Conservation (phyloP, 2,329 filamentous ascomycete genomes). For the Scedosporium aurantiacum region DNA sequence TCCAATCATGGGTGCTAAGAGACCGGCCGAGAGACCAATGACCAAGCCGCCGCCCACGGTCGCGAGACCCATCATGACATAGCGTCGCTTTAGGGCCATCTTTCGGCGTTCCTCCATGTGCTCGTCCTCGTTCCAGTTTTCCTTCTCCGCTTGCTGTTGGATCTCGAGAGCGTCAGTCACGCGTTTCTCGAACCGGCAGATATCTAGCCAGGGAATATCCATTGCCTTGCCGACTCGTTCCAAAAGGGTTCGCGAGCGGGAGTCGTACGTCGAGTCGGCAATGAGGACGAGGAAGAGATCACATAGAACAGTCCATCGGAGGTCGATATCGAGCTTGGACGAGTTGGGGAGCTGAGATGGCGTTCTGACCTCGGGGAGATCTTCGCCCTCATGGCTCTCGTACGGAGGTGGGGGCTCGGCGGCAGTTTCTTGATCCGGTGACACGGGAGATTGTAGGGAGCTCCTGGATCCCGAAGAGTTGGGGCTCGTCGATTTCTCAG, state of each 20-base stretch:
- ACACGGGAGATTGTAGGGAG: conserved; percentile 15
- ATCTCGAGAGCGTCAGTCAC: conserved; percentile 96
- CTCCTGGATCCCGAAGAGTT: conserved; percentile 8
- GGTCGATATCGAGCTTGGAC: conserved; percentile 83
- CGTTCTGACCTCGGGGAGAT: conserved; percentile 67
- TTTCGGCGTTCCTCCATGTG: conserved; percentile 84
- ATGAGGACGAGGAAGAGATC: conserved; percentile 94
- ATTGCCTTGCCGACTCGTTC: conserved; percentile 74
- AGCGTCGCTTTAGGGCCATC: conserved; percentile 66
- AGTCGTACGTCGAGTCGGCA: conserved; percentile 87
- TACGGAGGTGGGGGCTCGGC: conserved; percentile 48
- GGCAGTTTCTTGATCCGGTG: conserved; percentile 29
- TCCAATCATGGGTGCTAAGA: conserved; percentile 87
- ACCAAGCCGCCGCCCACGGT: conserved; percentile 92
- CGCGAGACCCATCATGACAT: conserved; percentile 92
- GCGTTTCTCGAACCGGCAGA: conserved; percentile 92
- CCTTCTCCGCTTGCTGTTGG: conserved; percentile 87
- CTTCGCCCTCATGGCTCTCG: conserved; percentile 52
- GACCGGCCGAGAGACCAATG: conserved; percentile 85
- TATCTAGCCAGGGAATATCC: conserved; percentile 80
- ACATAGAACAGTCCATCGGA: conserved; percentile 93
- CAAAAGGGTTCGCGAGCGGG: conserved; percentile 72
- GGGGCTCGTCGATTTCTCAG: conserved; percentile 26
- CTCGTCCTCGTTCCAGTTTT: conserved; percentile 96
- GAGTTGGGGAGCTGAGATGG: conserved; percentile 74